phyloP scores from a whole-genome alignment of 306 rosid genomes.

The Malus sieversii region DNA sequence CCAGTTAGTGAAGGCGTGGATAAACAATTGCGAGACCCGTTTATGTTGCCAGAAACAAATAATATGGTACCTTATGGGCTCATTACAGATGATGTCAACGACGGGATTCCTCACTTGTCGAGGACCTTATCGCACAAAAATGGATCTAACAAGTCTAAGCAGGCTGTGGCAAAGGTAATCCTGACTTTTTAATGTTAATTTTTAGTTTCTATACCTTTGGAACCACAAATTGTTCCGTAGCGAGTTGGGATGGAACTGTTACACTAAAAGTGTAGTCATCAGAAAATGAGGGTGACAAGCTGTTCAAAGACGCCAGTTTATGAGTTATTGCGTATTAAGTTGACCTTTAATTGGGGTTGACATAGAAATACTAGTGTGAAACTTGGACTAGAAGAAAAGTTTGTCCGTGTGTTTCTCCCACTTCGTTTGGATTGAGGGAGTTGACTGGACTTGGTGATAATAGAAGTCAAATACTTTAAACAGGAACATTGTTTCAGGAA shows the following conservation, averaged over 20 bases:
- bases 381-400: not conserved
- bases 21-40: conserved; percentile 52
- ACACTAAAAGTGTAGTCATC: not conserved
- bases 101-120: conserved; percentile 82
- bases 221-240: not conserved
- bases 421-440: not conserved
- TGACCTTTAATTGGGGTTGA: not conserved
- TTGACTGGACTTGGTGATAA: not conserved
- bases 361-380: not conserved
- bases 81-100: conserved; percentile 53
- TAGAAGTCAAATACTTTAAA: not conserved
- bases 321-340: not conserved
- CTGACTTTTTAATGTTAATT: conserved; percentile 10
- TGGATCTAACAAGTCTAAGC: conserved; percentile 67
- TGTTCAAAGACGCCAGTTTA: not conserved
- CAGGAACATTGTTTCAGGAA: not conserved
- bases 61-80: conserved; percentile 39
- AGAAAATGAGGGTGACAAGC: not conserved
- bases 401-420: not conserved
- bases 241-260: not conserved
- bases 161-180: conserved; percentile 66
- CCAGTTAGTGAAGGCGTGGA: conserved; percentile 42
- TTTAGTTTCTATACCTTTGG: conserved; percentile 1
- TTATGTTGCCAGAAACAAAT: conserved; percentile 45
- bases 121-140: conserved; percentile 65